Conservation (phyloP, 2,329 filamentous ascomycete genomes). For the Geosmithia putterillii region DNA sequence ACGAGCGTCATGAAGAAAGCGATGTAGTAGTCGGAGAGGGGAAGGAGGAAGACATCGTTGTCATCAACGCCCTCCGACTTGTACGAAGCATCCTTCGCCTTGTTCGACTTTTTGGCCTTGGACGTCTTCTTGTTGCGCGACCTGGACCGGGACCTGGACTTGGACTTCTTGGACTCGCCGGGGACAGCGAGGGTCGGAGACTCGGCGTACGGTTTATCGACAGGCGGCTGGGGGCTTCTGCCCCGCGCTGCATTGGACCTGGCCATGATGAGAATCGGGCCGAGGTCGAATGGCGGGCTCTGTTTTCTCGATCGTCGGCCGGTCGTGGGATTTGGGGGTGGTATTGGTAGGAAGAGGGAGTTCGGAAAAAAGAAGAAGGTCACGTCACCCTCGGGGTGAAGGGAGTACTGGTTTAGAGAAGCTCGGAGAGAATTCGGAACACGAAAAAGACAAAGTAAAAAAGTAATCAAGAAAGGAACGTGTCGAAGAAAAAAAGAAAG, state of each 20-base stretch:
- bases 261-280: conserved; percentile 14
- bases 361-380: not conserved
- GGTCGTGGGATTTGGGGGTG: not conserved
- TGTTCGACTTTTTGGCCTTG: conserved; percentile 14
- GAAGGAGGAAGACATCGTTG: conserved; percentile 84
- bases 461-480: conserved; percentile 6
- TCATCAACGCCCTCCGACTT: conserved; percentile 71
- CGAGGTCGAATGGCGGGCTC: not conserved
- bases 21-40: conserved; percentile 70
- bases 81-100: conserved; percentile 40
- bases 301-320: not conserved
- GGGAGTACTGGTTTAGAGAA: not conserved
- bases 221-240: conserved; percentile 21
- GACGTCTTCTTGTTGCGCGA: conserved; percentile 17
- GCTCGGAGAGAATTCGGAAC: conserved; percentile 2
- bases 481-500: conserved; percentile 6
- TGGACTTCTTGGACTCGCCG: conserved; percentile 1
- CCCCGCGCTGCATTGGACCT: conserved; percentile 18
- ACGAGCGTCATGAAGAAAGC: conserved; percentile 62
- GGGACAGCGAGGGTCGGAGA: conserved; percentile 4
- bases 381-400: not conserved
- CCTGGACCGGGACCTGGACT: conserved; percentile 5
- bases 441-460: conserved; percentile 6
- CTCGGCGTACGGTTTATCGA: conserved; percentile 4
- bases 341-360: not conserved